Evolutionary conservation across 306 rosid species (phyloP).

Genomic region (Lagenaria siceraria): DNA sequence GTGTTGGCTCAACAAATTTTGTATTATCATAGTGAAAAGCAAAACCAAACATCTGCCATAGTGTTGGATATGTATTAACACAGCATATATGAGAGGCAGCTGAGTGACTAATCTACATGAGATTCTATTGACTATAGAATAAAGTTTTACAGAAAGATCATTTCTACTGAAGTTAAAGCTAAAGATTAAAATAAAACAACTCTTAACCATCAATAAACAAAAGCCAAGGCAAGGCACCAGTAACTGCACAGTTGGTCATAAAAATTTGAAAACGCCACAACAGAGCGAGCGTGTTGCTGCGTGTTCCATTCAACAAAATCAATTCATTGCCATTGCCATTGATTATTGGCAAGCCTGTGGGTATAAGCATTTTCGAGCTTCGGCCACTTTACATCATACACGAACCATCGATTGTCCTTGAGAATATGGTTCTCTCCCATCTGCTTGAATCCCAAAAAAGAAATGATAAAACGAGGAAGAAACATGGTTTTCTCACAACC

Average conservation of each 20-base stretch:
- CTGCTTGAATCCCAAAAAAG: constrained; percentile 43
- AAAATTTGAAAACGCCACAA: not conserved
- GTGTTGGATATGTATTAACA: not conserved
- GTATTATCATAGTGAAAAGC: not conserved
- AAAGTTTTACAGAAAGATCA: not conserved
- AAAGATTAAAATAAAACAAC: not conserved
- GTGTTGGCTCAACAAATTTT: not conserved
- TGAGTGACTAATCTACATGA: not conserved
- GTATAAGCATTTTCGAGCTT: constrained; percentile 1
- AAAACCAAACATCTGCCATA: not conserved
- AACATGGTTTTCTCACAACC: not conserved
- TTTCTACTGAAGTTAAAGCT: not conserved
- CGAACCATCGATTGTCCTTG: constrained; percentile 40
- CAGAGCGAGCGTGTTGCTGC: not conserved
- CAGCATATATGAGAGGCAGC: not conserved
- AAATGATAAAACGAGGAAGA: constrained; percentile 2
- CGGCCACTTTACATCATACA: constrained; percentile 22
- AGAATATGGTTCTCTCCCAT: constrained; percentile 37
- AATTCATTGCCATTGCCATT: not conserved
- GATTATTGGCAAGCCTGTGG: not conserved
- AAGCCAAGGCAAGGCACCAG: not conserved
- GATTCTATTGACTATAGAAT: not conserved
- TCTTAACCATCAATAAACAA: not conserved
- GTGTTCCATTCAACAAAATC: not conserved
- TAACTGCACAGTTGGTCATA: not conserved